Percentiles rank a stretch among this genome's conserved stretches.
These are phyloP conservation scores for Yamadazyma sp. DNA, from an alignment of 1,139 yeast species.

Conservation along the genomic window DNA sequence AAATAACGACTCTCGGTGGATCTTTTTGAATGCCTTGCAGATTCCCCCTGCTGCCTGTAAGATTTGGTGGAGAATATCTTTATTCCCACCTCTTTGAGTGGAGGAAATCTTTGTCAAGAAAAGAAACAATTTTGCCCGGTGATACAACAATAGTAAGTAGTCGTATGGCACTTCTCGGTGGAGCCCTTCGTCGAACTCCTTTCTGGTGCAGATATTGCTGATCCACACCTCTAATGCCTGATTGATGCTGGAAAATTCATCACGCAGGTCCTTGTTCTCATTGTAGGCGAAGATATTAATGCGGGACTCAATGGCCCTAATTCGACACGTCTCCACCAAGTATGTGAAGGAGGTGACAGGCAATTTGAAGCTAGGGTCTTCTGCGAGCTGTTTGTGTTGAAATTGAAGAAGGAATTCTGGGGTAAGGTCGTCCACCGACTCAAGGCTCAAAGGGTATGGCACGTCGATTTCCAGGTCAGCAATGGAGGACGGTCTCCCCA, in stretches of 20 bases:
- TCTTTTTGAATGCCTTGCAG: conserved; percentile 18
- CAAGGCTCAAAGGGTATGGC: conserved; percentile 15
- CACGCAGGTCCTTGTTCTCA: conserved; percentile 6
- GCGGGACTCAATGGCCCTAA: conserved; percentile 20
- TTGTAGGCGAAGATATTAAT: conserved; percentile 18
- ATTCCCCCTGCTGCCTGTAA: conserved; percentile 21
- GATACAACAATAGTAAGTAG: conserved; percentile 12
- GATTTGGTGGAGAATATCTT: conserved; percentile 12
- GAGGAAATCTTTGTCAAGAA: conserved; percentile 12
- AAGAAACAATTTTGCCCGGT: conserved; percentile 14
- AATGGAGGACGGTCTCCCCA: conserved; percentile 14
- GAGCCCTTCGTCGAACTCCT: conserved; percentile 12
- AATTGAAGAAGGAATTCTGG: conserved; percentile 4
- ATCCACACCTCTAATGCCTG: conserved; percentile 12
- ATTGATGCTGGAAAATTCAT: conserved; percentile 8
- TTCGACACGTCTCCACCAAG: conserved; percentile 18
- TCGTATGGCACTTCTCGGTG: conserved; percentile 14
- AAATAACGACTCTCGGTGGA: conserved; percentile 19
- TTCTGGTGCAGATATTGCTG: conserved; percentile 8
- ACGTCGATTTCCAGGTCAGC: conserved; percentile 12
- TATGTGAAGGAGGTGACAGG: conserved; percentile 19
- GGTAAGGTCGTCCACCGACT: conserved; percentile 7
- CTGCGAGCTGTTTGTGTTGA: conserved; percentile 8
- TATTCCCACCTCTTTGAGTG: background rate
- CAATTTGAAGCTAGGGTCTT: conserved; percentile 12